phyloP scores from a whole-genome alignment of 139 green algal genomes.

The Micractinium conductrix region DNA sequence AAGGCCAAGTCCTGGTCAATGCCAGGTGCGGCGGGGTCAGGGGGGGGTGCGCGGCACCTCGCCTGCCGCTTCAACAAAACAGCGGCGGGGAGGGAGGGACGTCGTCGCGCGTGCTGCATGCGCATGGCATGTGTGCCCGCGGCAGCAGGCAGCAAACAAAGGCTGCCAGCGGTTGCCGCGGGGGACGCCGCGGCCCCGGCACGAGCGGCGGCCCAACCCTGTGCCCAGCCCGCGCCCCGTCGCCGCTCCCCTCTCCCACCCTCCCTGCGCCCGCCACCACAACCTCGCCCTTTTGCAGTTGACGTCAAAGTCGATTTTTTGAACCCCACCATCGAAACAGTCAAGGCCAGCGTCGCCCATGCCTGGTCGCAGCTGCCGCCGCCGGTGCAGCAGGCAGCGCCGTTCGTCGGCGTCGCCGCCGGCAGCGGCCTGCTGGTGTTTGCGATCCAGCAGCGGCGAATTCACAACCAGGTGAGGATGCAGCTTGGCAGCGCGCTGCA shows the following conservation, averaged over 20 bases:
- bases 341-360: conserved; percentile 34
- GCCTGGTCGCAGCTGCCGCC: conserved; percentile 55
- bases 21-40: conserved; percentile 26
- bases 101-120: no score
- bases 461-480: conserved; percentile 26
- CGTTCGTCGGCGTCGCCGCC: conserved; percentile 44
- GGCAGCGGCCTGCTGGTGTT: conserved; percentile 51
- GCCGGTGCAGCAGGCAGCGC: conserved; percentile 50
- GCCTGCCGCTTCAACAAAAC: no score
- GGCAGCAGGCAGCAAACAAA: no score
- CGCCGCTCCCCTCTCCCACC: no score
- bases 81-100: no score
- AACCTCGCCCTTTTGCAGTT: conserved; percentile 7
- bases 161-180: no score
- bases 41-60: no score
- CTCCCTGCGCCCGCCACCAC: not conserved
- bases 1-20: conserved; percentile 37
- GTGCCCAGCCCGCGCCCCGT: no score
- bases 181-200: no score
- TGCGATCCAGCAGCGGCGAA: conserved; percentile 45
- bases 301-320: conserved; percentile 60
- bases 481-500: no score
- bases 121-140: no score
- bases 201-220: no score
- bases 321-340: conserved; percentile 39